Base-by-base conservation (phyloP, 2,329 filamentous ascomycete genomes). In the Cryphonectria naterciae region DNA sequence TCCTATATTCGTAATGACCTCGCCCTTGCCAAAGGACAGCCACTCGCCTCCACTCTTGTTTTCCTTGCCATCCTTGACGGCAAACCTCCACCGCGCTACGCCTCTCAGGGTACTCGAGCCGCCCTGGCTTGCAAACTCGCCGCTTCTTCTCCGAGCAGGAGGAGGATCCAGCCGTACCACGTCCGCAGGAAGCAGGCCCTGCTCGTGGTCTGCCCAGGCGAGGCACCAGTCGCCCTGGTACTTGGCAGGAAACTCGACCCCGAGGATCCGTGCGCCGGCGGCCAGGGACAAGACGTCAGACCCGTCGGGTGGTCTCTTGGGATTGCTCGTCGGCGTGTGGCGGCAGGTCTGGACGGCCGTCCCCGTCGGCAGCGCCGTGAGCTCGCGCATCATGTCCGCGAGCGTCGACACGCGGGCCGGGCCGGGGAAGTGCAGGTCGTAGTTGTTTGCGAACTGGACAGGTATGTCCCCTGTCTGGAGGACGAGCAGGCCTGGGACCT, bases 1-100 rank as follows among this genome's bases (percentile, higher is more conserved):
- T 68, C 80, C 80, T 43, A 88, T 93, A 79, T 90, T 93, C 74
- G 85, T 89, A 25, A 92, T 90, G 2, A 85, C 82, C 70, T 93
- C 91, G 32, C 87, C 88, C 77, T 89, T 90, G 61, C 90, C 88
- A 74, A 93, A 86, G 75, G 82, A 85, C 25, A 89, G 80, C 86
- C 87, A 88, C n/a, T 75, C 76, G 15, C 79, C 81, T 3, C 66
- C 75, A 15, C 39, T 58, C 15, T 25, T 39, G 15, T 25, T 39
- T 7, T 39, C 64, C 43, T 52, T 54, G 61, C 80, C 81, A n/a
- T 84, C 82, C 71, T 82, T 83, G 32, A 80, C 78, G 6, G 68
- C 68, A 63, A 87, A 88, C 75, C 83, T 87, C 87, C 87, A 89
- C 68, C 82, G 80, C 6, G 83, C 81, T 25, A 84, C 82, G 4